These are phyloP conservation scores for Kalanchoe fedtschenkoi DNA, from an alignment of 164 flowering plant genomes.

Conservation along the genomic window DNA sequence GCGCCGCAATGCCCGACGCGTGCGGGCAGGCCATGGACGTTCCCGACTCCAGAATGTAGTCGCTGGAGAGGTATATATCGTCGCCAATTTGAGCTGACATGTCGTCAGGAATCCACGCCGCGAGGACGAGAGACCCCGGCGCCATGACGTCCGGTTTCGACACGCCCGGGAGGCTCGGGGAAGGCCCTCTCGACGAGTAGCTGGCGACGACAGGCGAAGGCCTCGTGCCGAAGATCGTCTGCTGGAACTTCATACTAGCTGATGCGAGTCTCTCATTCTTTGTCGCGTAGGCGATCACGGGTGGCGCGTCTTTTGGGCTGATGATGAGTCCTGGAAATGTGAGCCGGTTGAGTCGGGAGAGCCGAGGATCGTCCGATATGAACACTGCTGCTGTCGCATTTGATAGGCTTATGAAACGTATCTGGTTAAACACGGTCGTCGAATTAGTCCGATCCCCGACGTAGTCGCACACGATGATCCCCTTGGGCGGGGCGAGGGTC, in stretches of 20 bases:
- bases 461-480: background rate
- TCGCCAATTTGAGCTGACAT: background rate
- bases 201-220: constrained; percentile 12
- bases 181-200: constrained; percentile 16
- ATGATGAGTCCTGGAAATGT: background rate
- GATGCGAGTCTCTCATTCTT: constrained; percentile 28
- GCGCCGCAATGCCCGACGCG: constrained; percentile 12
- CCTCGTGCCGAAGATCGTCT: background rate
- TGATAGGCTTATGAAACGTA: too few species aligned
- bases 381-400: background rate
- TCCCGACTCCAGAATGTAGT: constrained; percentile 10
- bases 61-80: background rate
- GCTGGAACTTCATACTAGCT: background rate
- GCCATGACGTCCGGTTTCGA: constrained; percentile 22
- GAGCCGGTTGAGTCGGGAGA: background rate
- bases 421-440: too few species aligned
- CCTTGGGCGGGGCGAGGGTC: background rate
- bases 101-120: constrained; percentile 14
- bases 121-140: constrained; percentile 20
- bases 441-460: too few species aligned
- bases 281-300: constrained; percentile 17
- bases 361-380: background rate
- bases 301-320: constrained; percentile 3
- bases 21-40: constrained; percentile 18
- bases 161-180: constrained; percentile 11